Conservation (phyloP, 352 stramenopile species). For the Pythium sukuiense region DNA sequence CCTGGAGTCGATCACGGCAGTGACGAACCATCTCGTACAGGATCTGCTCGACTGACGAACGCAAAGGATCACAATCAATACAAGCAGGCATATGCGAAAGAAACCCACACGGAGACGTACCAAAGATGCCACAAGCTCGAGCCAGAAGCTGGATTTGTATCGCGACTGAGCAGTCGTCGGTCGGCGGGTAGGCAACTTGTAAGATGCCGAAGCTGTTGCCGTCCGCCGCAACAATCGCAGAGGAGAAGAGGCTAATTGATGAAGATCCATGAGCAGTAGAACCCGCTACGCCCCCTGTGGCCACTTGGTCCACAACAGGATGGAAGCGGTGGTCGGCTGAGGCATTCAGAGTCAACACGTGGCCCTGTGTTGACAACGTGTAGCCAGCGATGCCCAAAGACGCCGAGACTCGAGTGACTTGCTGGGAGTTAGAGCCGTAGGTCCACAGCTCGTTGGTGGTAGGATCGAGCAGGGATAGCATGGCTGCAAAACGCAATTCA, state of each 20-base stretch:
- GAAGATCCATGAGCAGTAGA: no score
- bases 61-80: background rate
- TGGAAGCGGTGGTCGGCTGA: constrained; percentile 52
- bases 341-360: constrained; percentile 42
- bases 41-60: constrained; percentile 59
- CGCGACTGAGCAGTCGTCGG: background rate
- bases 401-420: constrained; percentile 41
- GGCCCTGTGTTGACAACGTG: constrained; percentile 39
- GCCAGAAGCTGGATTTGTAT: constrained; percentile 30
- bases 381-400: constrained; percentile 58
- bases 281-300: constrained; percentile 25
- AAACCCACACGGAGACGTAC: constrained; percentile 18
- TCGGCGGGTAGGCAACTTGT: constrained; percentile 40
- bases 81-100: background rate
- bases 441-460: constrained; percentile 69
- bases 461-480: constrained; percentile 66
- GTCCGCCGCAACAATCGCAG: constrained; percentile 41
- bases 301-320: constrained; percentile 65
- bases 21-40: constrained; percentile 62
- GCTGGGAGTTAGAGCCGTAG: constrained; percentile 40
- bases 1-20: constrained; percentile 46
- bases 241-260: no score
- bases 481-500: constrained; percentile 21
- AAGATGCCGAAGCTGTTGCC: constrained; percentile 54
- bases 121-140: constrained; percentile 46